Evolutionary conservation across 495 filamentous ascomycete species (phyloP), one percentile per base, ranked within the genome.

Genomic region (Mytilinidion resinicola): DNA sequence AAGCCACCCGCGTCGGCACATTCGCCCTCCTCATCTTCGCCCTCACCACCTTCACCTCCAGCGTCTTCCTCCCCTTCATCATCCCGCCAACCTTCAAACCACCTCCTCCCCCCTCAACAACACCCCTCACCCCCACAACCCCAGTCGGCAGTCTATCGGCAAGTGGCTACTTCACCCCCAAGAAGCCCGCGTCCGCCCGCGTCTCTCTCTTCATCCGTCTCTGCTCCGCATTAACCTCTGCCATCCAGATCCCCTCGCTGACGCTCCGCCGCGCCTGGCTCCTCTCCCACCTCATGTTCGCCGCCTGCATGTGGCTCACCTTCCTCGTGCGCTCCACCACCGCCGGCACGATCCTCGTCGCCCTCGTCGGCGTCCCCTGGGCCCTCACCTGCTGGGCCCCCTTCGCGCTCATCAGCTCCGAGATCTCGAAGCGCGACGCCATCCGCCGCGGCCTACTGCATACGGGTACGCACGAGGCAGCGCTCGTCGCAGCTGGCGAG

Each of bases 301-400:
- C 88, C 1, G 62, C 76, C 9, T 82, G 84, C 64, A 95, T 91
- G 85, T 85, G 85, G 64, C 83, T 81, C 65, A 92, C 91, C 3
- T 84, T 95, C 55, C 79, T 95, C 65, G 85, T 93, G 49, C 80
- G 73, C 55, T 81, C 78, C 7, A 78, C 85, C 30, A 72, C 76
- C 54, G 81, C 78, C 8, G 91, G 84, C 4, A 91, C 87, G 0
- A 75, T 84, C 15, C 80, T 92, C 11, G 85, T 93, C 47, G 88
- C 82, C 6, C 67, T 93, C 11, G 79, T 95, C 57, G 91, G 91
- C 15, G 83, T 96, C 55, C 87, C 85, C 11, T 96, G 91, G 91
- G 89, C 91, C 20, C 73, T 96, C 51, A 89, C 90, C 17, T 78
- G 91, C 34, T 96, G 91, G 91, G 91, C 89, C 0, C 91, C 91